These are phyloP conservation scores for Allium sativum DNA, from an alignment of 106 monocot species.

Conservation along the genomic window DNA sequence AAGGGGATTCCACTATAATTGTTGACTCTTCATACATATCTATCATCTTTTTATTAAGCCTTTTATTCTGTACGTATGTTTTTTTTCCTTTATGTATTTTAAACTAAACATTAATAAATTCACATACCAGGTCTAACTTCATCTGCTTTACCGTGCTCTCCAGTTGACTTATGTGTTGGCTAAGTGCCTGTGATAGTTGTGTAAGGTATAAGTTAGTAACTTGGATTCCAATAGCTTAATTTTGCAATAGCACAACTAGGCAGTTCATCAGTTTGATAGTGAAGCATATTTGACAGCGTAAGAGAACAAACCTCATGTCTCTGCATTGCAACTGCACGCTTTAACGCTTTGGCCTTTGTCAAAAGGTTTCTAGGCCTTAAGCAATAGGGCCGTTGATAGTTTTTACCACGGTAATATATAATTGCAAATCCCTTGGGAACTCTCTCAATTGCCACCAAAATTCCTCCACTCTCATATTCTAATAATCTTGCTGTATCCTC, in stretches of 20 bases:
- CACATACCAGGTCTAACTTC: slow-evolving; percentile 49
- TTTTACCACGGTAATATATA: slow-evolving; percentile 96
- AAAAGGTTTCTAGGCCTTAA: slow-evolving; percentile 93
- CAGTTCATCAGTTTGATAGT: no score
- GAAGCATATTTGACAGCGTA: not conserved
- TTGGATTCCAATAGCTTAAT: no score
- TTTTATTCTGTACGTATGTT: no score
- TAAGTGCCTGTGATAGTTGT: slow-evolving; percentile 46
- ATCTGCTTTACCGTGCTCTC: slow-evolving; percentile 46
- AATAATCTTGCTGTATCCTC: slow-evolving; percentile 82
- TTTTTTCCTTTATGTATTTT: no score
- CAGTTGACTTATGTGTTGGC: slow-evolving; percentile 56
- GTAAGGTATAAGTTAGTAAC: no score
- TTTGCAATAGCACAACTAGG: no score
- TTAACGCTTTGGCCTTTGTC: slow-evolving; percentile 92
- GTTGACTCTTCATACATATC: no score
- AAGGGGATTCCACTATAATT: no score
- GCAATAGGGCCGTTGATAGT: slow-evolving; percentile 78
- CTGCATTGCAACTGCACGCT: slow-evolving; percentile 93
- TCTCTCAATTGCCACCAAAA: slow-evolving; percentile 90
- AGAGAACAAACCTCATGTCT: slow-evolving; percentile 82
- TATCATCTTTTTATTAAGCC: no score
- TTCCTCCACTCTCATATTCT: slow-evolving; percentile 95
- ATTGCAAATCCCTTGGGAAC: slow-evolving; percentile 87
- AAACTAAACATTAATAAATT: no score